Base-by-base conservation (phyloP, 2,329 filamentous ascomycete genomes). In the Zasmidium angulare region DNA sequence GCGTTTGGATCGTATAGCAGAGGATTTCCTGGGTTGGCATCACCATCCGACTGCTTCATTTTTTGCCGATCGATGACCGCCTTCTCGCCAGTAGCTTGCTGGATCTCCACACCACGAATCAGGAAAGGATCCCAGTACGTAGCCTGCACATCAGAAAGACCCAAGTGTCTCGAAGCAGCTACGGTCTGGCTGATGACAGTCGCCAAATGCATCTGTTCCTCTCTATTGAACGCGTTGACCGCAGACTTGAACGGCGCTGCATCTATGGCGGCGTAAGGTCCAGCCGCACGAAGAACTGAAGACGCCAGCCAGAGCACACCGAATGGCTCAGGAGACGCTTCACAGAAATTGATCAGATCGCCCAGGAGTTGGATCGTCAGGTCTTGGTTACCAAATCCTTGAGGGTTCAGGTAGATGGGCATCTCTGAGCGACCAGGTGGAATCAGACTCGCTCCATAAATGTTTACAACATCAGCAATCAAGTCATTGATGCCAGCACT, bases 121-220 rank as follows among this genome's bases (percentile, higher is more conserved):
- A 99, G 80, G 68, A 98, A 98, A 69, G 96, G 91, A 73, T 99
- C 95, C 95, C 95, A 99, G 72, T 97, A 99, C 66, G 95, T 89
- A 4, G 91, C 92, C 54, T 86, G 82, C 46, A 93, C 76, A 57
- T 88, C 77, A 3, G 83, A 78, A 24, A 92, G 77, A 0, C 92
- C 92, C 23, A 97, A 76, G 60, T 89, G 87, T 61, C 84, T 85
- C 0, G 90, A 88, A n/a, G 95, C 85, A 29, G 82, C 85, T 26
- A 93, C 86, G 0, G 93, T 96, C 63, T 93, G 89, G 36, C 88
- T 86, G 60, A 99, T 93, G 66, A 93, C 96, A 48, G 89, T 90
- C 50, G 88, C 82, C n/a, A 98, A 79, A 23, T 89, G 86, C 21
- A 89, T 80, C 75, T 99, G 95, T 70, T 98, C 95, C 58, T 98